Evolutionary conservation across 2,329 filamentous ascomycete species (phyloP), one percentile per base, ranked within the genome.

Genomic region (Dendryphion nanum): DNA sequence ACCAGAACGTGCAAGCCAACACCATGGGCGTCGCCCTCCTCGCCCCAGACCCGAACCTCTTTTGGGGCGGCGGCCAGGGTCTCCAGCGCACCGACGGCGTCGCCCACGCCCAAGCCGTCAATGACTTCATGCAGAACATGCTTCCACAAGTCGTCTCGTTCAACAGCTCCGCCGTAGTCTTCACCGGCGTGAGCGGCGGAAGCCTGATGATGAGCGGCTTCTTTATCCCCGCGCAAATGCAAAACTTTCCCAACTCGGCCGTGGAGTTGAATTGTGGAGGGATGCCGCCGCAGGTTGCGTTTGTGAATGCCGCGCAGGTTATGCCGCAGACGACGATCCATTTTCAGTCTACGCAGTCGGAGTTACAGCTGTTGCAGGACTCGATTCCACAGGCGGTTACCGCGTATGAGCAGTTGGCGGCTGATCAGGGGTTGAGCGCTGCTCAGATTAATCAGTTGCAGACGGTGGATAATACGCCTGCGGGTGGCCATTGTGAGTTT

Each of bases 401-500:
- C 18, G 74, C 76, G 2, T 81, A 76, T 45, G 75, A 79, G 58
- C 55, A 73, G 45, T 48, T 74, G 4, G 77, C 70, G 5, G 47
- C 61, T 0, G 44, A 51, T 10, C 68, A 68, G 1, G 77, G 77
- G 0, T 39, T 81, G 21, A 59, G 47, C 28, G 52, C 66, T 0
- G 57, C 52, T 19, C 64, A 76, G 48, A 66, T 79, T 48, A 75
- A 73, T 19, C 57, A 66, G 3, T 53, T 78, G 38, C 76, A 79
- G 64, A 81, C 78, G 1, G 75, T 77, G 1, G 74, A 81, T 47
- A 79, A 77, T 45, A 70, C 71, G 3, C 77, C 77, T 2, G 60
- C 67, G 16, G 77, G 76, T 24, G 77, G 77, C 0, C 78, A 81
- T 57, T 81, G 78, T 62, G 76, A 69, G 36, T 81, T 81, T 41